Percentiles rank a stretch among this genome's conserved stretches.
Conservation (phyloP, 2,329 filamentous ascomycete species). For the Phyllosticta citribraziliensis region DNA sequence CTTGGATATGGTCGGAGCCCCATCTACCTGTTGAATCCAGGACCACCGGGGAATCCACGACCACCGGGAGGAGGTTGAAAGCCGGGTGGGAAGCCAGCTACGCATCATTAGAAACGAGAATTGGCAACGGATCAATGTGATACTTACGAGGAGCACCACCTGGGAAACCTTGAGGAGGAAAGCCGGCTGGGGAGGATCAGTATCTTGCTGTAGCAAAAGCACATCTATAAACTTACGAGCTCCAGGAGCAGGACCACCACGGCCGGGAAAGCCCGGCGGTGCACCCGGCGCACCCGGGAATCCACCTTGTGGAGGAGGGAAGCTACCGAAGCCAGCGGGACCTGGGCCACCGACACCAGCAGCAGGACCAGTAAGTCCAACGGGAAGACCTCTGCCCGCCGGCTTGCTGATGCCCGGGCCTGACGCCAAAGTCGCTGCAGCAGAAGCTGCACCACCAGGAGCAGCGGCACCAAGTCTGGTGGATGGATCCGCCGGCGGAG, state of each 20-base stretch:
- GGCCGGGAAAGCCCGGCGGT: constrained; percentile 17
- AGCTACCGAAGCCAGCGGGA: constrained; percentile 47
- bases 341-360: constrained; percentile 76
- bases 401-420: constrained; percentile 87
- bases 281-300: constrained; percentile 37
- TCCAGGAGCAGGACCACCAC: constrained; percentile 25
- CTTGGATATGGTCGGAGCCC: background rate
- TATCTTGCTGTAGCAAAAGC: constrained; percentile 2
- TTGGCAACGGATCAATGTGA: constrained; percentile 2
- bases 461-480: constrained; percentile 73
- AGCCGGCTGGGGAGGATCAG: constrained; percentile 18
- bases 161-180: constrained; percentile 14
- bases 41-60: constrained; percentile 35
- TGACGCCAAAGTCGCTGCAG: constrained; percentile 55
- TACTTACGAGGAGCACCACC: constrained; percentile 30
- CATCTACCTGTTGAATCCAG: background rate
- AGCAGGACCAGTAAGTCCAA: constrained; percentile 81
- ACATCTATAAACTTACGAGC: constrained; percentile 13
- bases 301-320: constrained; percentile 38
- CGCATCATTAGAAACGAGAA: background rate
- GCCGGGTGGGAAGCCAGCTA: constrained; percentile 42
- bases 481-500: constrained; percentile 86
- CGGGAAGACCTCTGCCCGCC: constrained; percentile 73
- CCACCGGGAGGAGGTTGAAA: constrained; percentile 58
- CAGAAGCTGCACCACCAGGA: constrained; percentile 52